phyloP scores from a whole-genome alignment of 768 basidiomycete genomes.

The Cystofilobasidium ferigula region DNA sequence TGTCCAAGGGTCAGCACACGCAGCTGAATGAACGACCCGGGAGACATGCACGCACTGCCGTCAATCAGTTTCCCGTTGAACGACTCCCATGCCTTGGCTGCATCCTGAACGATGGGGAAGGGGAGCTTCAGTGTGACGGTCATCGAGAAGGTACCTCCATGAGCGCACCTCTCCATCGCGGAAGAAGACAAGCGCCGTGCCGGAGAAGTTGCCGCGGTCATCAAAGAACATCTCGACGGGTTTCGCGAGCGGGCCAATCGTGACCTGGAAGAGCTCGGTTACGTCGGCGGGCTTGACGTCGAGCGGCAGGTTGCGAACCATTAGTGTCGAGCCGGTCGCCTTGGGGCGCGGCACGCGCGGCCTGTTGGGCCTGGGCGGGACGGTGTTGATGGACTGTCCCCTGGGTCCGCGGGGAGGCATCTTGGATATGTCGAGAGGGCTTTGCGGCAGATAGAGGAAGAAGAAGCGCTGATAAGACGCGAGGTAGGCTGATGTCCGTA shows the following conservation, averaged over 20 bases:
- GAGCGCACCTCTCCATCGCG: background rate
- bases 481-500: too few relatives aligned
- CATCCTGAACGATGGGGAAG: background rate
- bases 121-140: background rate
- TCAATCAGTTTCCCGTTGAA: background rate
- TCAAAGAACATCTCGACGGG: background rate
- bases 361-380: background rate
- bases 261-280: background rate
- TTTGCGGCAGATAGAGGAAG: background rate
- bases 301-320: background rate
- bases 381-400: background rate
- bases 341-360: background rate
- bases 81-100: background rate
- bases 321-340: background rate
- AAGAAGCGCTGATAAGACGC: background rate
- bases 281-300: background rate
- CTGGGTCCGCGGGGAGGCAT: constrained; percentile 2
- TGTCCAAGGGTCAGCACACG: background rate
- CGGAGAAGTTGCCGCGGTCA: background rate
- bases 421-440: background rate
- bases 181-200: background rate
- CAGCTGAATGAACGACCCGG: background rate
- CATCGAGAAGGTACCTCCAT: background rate
- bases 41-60: background rate
- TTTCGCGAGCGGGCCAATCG: background rate